Base-by-base conservation (phyloP, 1,139 yeast genomes). In the Blastobotrys indianensis region DNA sequence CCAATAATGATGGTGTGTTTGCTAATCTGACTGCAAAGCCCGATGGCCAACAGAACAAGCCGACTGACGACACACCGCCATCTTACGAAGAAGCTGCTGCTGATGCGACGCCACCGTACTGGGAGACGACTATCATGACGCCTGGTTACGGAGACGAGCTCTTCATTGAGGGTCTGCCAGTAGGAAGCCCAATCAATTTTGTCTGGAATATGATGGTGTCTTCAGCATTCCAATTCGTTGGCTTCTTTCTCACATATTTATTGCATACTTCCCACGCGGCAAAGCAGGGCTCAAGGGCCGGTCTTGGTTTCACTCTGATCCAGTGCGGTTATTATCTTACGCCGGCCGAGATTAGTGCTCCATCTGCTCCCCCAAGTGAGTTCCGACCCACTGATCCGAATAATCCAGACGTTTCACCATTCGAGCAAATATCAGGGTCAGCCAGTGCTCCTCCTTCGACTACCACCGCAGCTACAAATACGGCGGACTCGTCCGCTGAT, bases 211-310 rank as follows among this genome's bases (percentile, higher is more conserved):
- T 81, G 56, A 74, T 88, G 60, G 94, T 92, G 1, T 81, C 95
- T 15, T 76, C 87, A 11, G 86, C 95, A 36, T 92, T 92, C 69
- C 97, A 92, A 65, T 86, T 86, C 62, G 83, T 92, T 33, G 99
- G 98, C 5, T 94, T 94, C 65, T 74, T 92, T 44, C 73, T 92
- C 46, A 90, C 98, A 20, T 92, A 90, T 63, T 70, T 92, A 42
- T 70, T 94, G 47, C 98, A 92, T 66, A 90, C 98, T 1, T 86
- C 97, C 1, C 98, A 92, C 62, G 97, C 97, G 5, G 96, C 97
- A 4, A 87, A 87, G 61, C 92, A 90, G 58, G 99, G 99, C 6
- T 83, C 97, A 1, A 73, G 96, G 50, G 85, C 92, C 11, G 99
- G 99, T 0, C 70, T 92, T 47, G 98, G 98, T 2, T 65, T 86